Conservation (phyloP, 2,329 filamentous ascomycete species). For the Beauveria caledonica region DNA sequence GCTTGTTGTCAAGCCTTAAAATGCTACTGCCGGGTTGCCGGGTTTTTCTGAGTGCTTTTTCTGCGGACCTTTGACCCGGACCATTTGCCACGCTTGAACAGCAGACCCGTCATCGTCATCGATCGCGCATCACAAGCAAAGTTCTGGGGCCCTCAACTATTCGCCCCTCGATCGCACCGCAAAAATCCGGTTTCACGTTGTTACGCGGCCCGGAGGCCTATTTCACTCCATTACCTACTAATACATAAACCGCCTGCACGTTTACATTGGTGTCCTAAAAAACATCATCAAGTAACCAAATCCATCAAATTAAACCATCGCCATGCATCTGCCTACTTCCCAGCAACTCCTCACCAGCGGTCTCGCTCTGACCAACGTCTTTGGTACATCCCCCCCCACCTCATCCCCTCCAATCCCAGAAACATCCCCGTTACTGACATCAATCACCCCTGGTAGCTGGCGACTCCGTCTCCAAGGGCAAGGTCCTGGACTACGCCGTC, state of each 20-base stretch:
- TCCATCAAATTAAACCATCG: neutral
- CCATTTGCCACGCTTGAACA: neutral
- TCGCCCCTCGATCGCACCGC: neutral
- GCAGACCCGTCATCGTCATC: constrained; percentile 5
- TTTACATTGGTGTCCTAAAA: neutral
- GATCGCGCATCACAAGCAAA: neutral
- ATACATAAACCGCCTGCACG: neutral
- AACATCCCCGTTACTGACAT: neutral
- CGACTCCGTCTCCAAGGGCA: constrained; percentile 22
- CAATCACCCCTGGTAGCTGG: constrained; percentile 3
- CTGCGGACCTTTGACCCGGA: neutral
- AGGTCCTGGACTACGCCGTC: constrained; percentile 33
- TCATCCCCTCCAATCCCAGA: neutral
- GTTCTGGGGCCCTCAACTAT: neutral
- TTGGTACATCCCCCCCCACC: neutral
- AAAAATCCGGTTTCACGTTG: constrained; percentile 1
- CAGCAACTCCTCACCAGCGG: constrained; percentile 5
- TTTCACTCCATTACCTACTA: neutral
- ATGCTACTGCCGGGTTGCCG: no score
- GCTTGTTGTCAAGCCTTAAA: no score
- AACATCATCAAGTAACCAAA: neutral
- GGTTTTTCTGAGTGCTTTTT: no score
- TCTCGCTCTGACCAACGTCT: neutral
- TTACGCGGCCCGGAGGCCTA: constrained; percentile 2
- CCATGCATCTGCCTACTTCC: constrained; percentile 15